Evolutionary conservation across 2,329 filamentous ascomycete genomes (phyloP).

Genomic region (Phaeophleospora eucalypticola): DNA sequence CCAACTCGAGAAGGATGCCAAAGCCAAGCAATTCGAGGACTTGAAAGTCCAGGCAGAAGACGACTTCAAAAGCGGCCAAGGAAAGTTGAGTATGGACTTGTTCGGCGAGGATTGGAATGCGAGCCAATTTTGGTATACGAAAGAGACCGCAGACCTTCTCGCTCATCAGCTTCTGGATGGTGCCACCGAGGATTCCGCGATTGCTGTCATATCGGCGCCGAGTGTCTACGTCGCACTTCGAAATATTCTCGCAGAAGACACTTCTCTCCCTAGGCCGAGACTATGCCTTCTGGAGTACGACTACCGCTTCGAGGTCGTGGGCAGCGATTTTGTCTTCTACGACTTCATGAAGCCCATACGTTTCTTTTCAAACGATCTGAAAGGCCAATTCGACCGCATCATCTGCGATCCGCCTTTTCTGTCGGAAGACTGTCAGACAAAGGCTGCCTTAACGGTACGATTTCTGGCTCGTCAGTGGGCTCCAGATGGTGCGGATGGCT

Average conservation of each 20-base stretch:
- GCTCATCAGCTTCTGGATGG: slow-evolving; percentile 64
- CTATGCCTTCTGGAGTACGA: slow-evolving; percentile 71
- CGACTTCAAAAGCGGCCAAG: slow-evolving; percentile 39
- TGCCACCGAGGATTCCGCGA: slow-evolving; percentile 49
- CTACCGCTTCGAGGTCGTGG: slow-evolving; percentile 67
- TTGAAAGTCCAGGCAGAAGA: slow-evolving; percentile 60
- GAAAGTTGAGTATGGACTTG: slow-evolving; percentile 58
- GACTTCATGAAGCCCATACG: slow-evolving; percentile 67
- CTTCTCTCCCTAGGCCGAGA: slow-evolving; percentile 47
- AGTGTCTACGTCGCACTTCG: slow-evolving; percentile 74
- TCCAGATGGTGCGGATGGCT: slow-evolving; percentile 12
- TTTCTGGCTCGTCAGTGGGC: slow-evolving; percentile 60
- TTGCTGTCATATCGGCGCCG: slow-evolving; percentile 69
- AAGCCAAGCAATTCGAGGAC: slow-evolving; percentile 63
- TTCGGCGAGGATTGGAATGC: slow-evolving; percentile 81
- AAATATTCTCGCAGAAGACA: slow-evolving; percentile 48
- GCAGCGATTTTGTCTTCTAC: slow-evolving; percentile 71
- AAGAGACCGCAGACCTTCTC: slow-evolving; percentile 62
- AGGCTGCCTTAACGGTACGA: slow-evolving; percentile 70
- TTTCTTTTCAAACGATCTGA: slow-evolving; percentile 54
- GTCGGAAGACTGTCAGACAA: slow-evolving; percentile 75
- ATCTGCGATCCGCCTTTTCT: slow-evolving; percentile 77
- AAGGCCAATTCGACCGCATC: slow-evolving; percentile 62
- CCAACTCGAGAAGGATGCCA: slow-evolving; percentile 66
- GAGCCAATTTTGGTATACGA: slow-evolving; percentile 68